Percentiles rank a stretch among this genome's conserved stretches.
Conservation (phyloP, 179 eudicot genomes). For the Corrigiola litoralis region DNA sequence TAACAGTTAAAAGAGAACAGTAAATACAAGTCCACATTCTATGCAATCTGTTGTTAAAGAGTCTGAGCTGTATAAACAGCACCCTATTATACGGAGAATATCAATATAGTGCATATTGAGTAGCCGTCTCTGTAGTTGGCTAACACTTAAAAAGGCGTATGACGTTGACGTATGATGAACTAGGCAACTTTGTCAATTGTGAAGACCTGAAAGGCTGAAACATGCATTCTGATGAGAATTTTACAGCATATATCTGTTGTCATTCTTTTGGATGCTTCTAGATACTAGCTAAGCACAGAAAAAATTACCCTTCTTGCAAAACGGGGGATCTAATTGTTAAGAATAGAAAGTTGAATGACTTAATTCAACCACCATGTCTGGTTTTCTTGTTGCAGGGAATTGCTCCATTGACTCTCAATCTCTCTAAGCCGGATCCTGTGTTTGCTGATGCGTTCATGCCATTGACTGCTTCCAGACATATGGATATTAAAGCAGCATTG, state of each 20-base stretch:
- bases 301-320: neutral
- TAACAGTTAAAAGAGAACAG: no score
- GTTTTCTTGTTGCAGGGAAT: slow-evolving; percentile 54
- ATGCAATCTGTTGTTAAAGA: no score
- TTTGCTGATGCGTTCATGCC: slow-evolving; percentile 65
- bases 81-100: no score
- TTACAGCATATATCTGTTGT: neutral
- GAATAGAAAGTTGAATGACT: neutral
- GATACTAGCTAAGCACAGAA: neutral
- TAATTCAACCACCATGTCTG: neutral
- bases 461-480: slow-evolving; percentile 52
- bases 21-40: no score
- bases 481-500: slow-evolving; percentile 57
- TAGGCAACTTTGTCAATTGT: neutral
- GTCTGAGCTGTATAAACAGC: no score
- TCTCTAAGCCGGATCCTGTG: slow-evolving; percentile 66
- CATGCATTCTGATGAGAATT: neutral
- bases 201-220: no score
- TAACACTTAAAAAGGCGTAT: no score
- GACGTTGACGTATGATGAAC: neutral
- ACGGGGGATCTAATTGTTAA: neutral
- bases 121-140: no score
- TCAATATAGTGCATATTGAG: no score
- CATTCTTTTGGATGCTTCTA: neutral
- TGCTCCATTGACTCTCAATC: slow-evolving; percentile 83